A percentile compares a stretch with the other conserved stretches of the same genome.
Conservation (phyloP, 192 early-diverging fungal species). For the Oehlia diaphana region DNA sequence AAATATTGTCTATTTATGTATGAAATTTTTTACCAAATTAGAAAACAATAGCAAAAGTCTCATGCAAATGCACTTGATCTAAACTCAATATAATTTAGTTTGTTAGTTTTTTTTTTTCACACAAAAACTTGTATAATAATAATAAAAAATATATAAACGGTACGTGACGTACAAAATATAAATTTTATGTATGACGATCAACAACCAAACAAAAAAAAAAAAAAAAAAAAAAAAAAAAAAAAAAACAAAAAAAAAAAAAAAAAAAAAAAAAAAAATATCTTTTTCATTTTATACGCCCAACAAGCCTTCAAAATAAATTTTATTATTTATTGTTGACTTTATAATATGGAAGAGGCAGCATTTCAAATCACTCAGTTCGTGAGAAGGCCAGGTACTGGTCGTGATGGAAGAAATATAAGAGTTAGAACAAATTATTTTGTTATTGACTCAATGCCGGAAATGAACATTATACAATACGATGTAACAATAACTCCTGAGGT, state of each 20-base stretch:
- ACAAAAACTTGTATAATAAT: neutral
- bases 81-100: neutral
- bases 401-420: slow-evolving; percentile 40
- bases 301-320: too few species aligned
- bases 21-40: neutral
- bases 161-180: neutral
- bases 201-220: too few species aligned
- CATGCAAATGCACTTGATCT: neutral
- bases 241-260: too few species aligned
- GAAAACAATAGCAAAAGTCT: neutral
- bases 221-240: too few species aligned
- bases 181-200: neutral
- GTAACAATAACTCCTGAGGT: slow-evolving; percentile 74
- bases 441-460: slow-evolving; percentile 58
- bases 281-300: too few species aligned
- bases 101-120: neutral
- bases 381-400: slow-evolving; percentile 47
- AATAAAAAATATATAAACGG: too few species aligned
- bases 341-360: neutral
- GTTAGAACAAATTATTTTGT: slow-evolving; percentile 78
- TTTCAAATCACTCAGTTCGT: slow-evolving; percentile 40
- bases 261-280: too few species aligned
- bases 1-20: too few species aligned
- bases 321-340: neutral
- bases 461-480: slow-evolving; percentile 82